Base-by-base conservation (phyloP, 2,329 filamentous ascomycete species). In the Pyricularia grisea region DNA sequence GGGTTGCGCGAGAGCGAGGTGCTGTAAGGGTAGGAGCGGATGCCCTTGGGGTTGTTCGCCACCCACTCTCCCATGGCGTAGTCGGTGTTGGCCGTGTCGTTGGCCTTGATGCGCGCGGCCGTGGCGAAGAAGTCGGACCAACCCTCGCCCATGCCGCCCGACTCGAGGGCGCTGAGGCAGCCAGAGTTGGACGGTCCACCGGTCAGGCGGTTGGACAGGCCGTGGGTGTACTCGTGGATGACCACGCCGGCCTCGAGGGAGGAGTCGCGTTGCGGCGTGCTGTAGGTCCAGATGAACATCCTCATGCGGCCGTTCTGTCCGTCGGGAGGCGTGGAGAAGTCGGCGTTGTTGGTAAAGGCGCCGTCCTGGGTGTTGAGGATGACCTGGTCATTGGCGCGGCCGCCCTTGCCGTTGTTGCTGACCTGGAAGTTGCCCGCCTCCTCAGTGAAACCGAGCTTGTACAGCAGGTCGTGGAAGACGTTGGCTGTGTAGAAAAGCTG, bases 401-500 rank as follows among this genome's bases (percentile, higher is more conserved):
- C 87, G 3, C 86, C 86, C 60, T 79, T 75, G 64, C 81, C 83
- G 70, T 84, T 81, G 78, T 88, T 88, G 78, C 86, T 84, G 68
- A 76, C 73, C 76, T 88, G 81, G 75, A 88, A 89, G 77, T 89
- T 89, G 6, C 86, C 86, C 0, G 87, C 85, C 0, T 72, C 75
- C 75, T 88, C 86, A 50, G 78, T 84, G 76, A 88, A 88, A 5
- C 87, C 86, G 0, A 88, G 81, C 6, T 78, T 74, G 72, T 88
- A 84, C 11, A 88, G 79, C 0, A 89, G 74, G 69, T 89, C 87
- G 72, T 88, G 87, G 76, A 85, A 88, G 42, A 78, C 80, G 78
- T 88, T 88, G 42, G 81, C 79, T 0, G 85, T 87, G 78, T 88
- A 89, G 77, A 87, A 89, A 5, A 88, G 81, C 76, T 89, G 87